Evolutionary conservation across 1,284 basidiomycete species (phyloP).

Genomic region (Phlebopus sp.): DNA sequence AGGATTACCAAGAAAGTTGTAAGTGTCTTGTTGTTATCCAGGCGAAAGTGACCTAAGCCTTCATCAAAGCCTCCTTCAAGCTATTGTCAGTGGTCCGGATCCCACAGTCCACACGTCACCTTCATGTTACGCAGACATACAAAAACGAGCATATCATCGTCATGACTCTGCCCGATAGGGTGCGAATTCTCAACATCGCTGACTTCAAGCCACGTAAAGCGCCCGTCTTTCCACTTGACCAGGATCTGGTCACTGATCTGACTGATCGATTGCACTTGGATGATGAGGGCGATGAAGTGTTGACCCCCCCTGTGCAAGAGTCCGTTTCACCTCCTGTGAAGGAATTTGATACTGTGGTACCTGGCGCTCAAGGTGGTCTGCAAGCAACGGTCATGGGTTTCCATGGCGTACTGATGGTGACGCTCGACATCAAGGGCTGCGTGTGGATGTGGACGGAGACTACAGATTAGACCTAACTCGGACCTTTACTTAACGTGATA

Average conservation of each 20-base stretch:
- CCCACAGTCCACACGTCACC: constrained; percentile 37
- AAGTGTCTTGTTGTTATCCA: constrained; percentile 13
- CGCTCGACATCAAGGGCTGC: constrained; percentile 18
- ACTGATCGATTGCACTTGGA: constrained; percentile 23
- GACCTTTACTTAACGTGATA: no score
- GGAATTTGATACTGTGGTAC: constrained; percentile 21
- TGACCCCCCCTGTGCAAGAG: neutral
- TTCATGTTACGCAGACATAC: constrained; percentile 44
- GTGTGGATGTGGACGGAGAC: constrained; percentile 29
- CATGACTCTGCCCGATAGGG: constrained; percentile 39
- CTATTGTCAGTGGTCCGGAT: constrained; percentile 50
- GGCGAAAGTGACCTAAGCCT: constrained; percentile 6
- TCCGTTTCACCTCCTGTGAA: constrained; percentile 21
- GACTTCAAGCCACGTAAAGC: constrained; percentile 40
- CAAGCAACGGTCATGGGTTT: constrained; percentile 40
- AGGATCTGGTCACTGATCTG: constrained; percentile 15
- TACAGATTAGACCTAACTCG: constrained; percentile 11
- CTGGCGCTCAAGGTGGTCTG: constrained; percentile 17
- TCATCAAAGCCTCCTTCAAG: constrained; percentile 56
- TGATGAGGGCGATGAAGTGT: constrained; percentile 28
- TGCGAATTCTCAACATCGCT: constrained; percentile 48
- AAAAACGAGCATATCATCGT: constrained; percentile 52
- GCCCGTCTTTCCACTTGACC: constrained; percentile 24
- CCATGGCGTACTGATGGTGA: constrained; percentile 42
- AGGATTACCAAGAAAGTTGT: constrained; percentile 77